These are phyloP conservation scores for Penicillium cosmopolitanum DNA, from an alignment of 495 filamentous ascomycete genomes.

Conservation along the genomic window DNA sequence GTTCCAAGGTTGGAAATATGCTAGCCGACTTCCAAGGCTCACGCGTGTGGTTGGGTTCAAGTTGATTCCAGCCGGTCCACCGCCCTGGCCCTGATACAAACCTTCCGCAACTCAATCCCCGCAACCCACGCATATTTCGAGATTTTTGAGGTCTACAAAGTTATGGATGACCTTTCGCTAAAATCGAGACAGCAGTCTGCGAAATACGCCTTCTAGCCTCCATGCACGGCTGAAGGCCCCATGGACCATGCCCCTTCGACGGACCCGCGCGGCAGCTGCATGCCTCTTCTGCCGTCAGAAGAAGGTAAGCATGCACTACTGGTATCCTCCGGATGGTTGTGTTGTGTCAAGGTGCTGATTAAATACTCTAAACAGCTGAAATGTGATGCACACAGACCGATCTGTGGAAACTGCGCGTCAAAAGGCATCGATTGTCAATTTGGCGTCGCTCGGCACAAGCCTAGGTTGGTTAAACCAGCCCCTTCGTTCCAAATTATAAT, in stretches of 20 bases:
- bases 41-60: too few relatives aligned
- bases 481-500: background rate
- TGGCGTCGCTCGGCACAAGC: constrained; percentile 22
- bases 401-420: constrained; percentile 30
- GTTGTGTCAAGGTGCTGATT: background rate
- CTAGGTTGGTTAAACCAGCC: constrained; percentile 17
- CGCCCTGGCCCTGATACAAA: too few relatives aligned
- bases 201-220: too few relatives aligned
- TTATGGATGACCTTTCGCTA: too few relatives aligned
- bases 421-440: constrained; percentile 29
- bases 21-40: too few relatives aligned
- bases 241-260: constrained; percentile 23
- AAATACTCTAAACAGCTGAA: constrained; percentile 25
- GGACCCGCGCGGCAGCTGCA: constrained; percentile 30
- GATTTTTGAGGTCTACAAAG: too few relatives aligned
- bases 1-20: too few relatives aligned
- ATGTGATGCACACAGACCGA: constrained; percentile 32
- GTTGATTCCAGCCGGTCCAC: background rate
- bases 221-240: too few relatives aligned
- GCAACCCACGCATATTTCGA: too few relatives aligned
- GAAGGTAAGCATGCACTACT: constrained; percentile 23
- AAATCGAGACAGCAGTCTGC: too few relatives aligned
- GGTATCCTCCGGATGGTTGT: background rate
- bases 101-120: too few relatives aligned
- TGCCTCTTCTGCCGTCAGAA: constrained; percentile 35